phyloP scores from a whole-genome alignment of 2,329 filamentous ascomycete species.

The Thielaviopsis euricoi region DNA sequence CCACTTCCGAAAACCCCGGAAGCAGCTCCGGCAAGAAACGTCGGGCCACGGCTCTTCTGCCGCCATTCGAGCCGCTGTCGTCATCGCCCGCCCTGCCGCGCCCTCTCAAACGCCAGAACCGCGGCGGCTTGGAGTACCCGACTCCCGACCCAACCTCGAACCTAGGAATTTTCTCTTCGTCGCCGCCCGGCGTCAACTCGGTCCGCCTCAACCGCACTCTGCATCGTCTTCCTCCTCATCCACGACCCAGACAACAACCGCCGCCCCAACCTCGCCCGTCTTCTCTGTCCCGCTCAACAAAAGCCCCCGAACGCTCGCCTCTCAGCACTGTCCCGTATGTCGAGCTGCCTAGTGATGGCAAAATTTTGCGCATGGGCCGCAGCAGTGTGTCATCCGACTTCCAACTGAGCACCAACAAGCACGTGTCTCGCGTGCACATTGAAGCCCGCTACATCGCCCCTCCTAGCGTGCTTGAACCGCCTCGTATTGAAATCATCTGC shows the following conservation, averaged over 20 bases:
- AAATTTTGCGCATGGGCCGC: conserved; percentile 71
- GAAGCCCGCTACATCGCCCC: conserved; percentile 69
- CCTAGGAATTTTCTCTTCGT: conserved; percentile 78
- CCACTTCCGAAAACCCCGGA: background rate
- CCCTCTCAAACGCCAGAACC: conserved; percentile 47
- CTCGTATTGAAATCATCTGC: conserved; percentile 76
- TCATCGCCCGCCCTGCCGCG: conserved; percentile 59
- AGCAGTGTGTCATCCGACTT: conserved; percentile 93
- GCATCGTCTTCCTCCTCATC: conserved; percentile 18
- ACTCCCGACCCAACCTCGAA: conserved; percentile 90
- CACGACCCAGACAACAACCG: conserved; percentile 18
- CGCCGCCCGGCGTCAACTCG: conserved; percentile 43
- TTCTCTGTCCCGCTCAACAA: conserved; percentile 39
- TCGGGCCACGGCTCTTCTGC: conserved; percentile 51
- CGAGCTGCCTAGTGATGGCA: conserved; percentile 65
- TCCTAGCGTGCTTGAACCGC: conserved; percentile 47
- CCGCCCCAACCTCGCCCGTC: background rate
- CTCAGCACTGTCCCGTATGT: conserved; percentile 71
- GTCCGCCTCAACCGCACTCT: conserved; percentile 21
- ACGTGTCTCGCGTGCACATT: conserved; percentile 87
- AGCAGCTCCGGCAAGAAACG: conserved; percentile 36
- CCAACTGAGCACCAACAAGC: conserved; percentile 78
- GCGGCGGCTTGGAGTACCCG: conserved; percentile 48
- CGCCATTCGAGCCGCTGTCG: conserved; percentile 65
- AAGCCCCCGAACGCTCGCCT: conserved; percentile 54